These are phyloP conservation scores for Aegilops bicornis DNA, from an alignment of 176 grass and related monocot genomes.

Conservation along the genomic window DNA sequence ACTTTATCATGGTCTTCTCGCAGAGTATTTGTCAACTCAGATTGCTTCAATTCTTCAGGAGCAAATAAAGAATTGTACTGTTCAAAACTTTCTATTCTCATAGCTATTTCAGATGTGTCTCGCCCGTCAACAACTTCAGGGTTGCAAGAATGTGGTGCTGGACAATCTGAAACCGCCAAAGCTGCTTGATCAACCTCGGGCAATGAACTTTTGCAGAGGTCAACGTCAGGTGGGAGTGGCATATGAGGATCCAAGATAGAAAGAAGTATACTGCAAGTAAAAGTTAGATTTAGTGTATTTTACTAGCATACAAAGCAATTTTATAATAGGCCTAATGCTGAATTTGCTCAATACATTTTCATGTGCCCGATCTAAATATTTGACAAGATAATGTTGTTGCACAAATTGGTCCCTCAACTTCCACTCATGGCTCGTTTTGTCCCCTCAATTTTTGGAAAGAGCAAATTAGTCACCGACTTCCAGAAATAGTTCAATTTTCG, in stretches of 20 bases:
- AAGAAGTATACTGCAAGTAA: constrained; percentile 72
- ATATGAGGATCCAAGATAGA: constrained; percentile 81
- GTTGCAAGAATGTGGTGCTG: constrained; percentile 23
- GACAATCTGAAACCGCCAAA: constrained; percentile 37
- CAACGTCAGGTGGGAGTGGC: constrained; percentile 72
- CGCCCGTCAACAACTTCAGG: constrained; percentile 49
- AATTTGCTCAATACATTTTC: constrained; percentile 20
- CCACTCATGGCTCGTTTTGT: background rate
- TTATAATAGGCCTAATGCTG: background rate
- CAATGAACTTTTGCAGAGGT: constrained; percentile 67
- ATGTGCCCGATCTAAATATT: background rate
- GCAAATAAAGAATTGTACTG: constrained; percentile 64
- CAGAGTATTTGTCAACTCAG: constrained; percentile 51
- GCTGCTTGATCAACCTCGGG: constrained; percentile 52
- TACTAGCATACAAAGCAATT: constrained; percentile 3
- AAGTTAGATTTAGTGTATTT: constrained; percentile 41
- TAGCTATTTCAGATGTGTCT: constrained; percentile 46
- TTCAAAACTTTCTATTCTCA: constrained; percentile 46
- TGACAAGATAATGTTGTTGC: constrained; percentile 6
- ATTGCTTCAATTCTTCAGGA: constrained; percentile 71
- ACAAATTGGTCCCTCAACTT: constrained; percentile 10
- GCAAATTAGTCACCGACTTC: background rate
- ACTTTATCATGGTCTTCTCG: constrained; percentile 41
- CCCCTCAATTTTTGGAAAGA: background rate
- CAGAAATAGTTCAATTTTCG: background rate